Evolutionary conservation across 1,284 basidiomycete genomes (phyloP), one percentile per base, ranked within the genome.

Genomic region (Singerocomus inundabilis): DNA sequence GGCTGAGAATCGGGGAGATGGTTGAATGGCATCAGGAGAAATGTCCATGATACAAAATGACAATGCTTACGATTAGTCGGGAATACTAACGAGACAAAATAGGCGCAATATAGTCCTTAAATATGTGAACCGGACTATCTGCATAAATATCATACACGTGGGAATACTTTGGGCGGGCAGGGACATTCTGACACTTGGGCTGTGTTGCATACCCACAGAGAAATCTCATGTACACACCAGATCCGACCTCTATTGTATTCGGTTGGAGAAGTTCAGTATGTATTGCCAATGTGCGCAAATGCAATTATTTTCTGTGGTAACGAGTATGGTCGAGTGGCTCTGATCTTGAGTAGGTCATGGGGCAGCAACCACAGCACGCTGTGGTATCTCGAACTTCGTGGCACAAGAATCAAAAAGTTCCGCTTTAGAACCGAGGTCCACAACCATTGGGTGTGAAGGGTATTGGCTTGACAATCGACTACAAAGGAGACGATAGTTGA

Each of bases 401-500:
- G 81, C 81, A 44, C 79, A 80, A 54, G 86, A 80, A 63, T 93
- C 91, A 60, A 93, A 93, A 38, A 82, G 59, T 1, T 72, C 71
- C 7, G 79, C 76, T 69, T 89, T 91, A 43, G 76, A 68, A 24
- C 67, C 62, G 24, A 90, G 66, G 56, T 90, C 86, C n/a, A 66
- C 57, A 15, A 88, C 80, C 52, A 90, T 66, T 9, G 87, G 87
- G 70, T 91, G 84, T 3, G 70, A 67, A 8, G 88, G 81, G 56
- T 85, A 75, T 54, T 80, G 72, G n/a, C 69, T 69, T 8, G 68
- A 68, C 41, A 93, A 68, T 59, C 76, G 79, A 44, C 89, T 91
- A 26, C 15, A 30, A 34, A 44, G 2, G n/a, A 21, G n/a, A 42
- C 13, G 8, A 9, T 28, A 24, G 12, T 36, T 39, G 21, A 49